Evolutionary conservation across 768 basidiomycete genomes (phyloP), one percentile per base, ranked within the genome.

Genomic region (Sarcomyxa edulis): DNA sequence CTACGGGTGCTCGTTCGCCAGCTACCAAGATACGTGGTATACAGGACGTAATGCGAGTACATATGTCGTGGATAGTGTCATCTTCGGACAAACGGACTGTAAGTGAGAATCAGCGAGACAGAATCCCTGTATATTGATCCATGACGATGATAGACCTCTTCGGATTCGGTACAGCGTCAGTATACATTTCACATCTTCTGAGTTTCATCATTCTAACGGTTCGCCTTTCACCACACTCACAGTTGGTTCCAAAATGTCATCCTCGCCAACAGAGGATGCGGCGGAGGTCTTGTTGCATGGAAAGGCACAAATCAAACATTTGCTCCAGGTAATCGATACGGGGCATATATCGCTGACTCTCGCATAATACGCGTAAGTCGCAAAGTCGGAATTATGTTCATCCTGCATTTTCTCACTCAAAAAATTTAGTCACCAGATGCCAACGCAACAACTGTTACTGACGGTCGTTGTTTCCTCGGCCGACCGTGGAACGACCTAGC

Each of bases 61-160:
- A 0, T 81, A 76, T 51, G 74, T 73, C 7, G 66, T 72, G 5
- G 80, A 81, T 35, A 78, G 78, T 42, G 69, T 74, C 11, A 68
- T 84, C 18, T 79, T 67, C 39, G 81, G 82, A 4, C 64, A 74
- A 48, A 79, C 75, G 0, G 81, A 84, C 47, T 84, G 79, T 78
- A 44, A 47, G 71, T 56, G 27, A 0, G 31, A 24, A 21, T 32
- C 42, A 10, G n/a, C 7, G 11, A 43, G 39, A 22, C 8, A 31
- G 20, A 11, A 18, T 12, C 9, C 11, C 18, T 16, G 18, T 40
- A 11, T 20, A 15, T 41, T 18, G 23, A 32, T 20, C 31, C 27
- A n/a, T 40, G 28, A 16, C 21, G 16, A 8, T 32, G 20, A 0
- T 24, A 77, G 76, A 78, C 50, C 51, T 78, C 1, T 78, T 78